A percentile compares a stretch with the other conserved stretches of the same genome.
Conservation (phyloP, 257 asterid species). For the Linderniella brevidens region DNA sequence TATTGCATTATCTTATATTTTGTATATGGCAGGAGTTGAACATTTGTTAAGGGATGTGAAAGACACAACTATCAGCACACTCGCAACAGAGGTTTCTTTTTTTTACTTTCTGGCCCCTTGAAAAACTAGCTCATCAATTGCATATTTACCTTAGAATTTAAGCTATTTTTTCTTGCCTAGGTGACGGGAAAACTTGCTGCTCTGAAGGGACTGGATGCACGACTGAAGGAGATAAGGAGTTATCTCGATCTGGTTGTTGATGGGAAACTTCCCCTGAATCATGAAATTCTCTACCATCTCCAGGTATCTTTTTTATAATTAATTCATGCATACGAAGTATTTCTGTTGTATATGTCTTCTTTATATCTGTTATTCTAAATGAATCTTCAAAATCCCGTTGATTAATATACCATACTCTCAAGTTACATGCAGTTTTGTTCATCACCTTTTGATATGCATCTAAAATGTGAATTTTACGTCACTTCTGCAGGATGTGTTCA, state of each 20-base stretch:
- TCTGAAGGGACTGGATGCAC: slow-evolving; percentile 85
- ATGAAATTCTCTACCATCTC: slow-evolving; percentile 26
- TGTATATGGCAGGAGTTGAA: slow-evolving; percentile 57
- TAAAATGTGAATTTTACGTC: no score
- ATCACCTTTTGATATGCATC: no score
- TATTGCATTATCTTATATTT: not conserved
- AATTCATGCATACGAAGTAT: no score
- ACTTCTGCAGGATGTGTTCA: slow-evolving; percentile 66
- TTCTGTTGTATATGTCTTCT: no score
- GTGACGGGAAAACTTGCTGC: slow-evolving; percentile 57
- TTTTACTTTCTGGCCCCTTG: no score
- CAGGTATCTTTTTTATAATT: slow-evolving; percentile 32
- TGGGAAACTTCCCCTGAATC: slow-evolving; percentile 83
- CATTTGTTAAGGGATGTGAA: slow-evolving; percentile 91
- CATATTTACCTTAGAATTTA: no score
- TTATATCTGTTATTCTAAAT: no score
- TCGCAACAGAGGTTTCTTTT: slow-evolving; percentile 74
- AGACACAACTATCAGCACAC: slow-evolving; percentile 92
- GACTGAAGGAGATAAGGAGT: slow-evolving; percentile 63
- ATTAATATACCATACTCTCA: no score
- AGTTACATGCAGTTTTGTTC: no score
- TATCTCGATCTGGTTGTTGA: slow-evolving; percentile 76
- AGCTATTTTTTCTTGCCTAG: no score
- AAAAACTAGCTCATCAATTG: no score
- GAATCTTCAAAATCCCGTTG: no score